phyloP scores from a whole-genome alignment of 345 rosid species.

The Combretum micranthum region DNA sequence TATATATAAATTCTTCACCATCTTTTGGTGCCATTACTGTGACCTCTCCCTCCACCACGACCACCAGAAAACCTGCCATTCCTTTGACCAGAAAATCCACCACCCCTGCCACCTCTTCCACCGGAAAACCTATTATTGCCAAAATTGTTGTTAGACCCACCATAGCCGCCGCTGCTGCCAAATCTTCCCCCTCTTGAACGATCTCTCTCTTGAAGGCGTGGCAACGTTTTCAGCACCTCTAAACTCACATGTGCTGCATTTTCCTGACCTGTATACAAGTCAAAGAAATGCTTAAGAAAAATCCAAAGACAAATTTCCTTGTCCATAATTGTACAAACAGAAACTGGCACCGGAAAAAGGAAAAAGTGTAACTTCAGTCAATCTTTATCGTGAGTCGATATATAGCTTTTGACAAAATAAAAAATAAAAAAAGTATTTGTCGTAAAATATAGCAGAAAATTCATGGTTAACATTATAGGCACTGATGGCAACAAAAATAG shows the following conservation, averaged over 20 bases:
- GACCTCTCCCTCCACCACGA: conserved; percentile 29
- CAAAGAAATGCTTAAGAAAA: background rate
- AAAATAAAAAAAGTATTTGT: too few relatives aligned
- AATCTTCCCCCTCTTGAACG: conserved; percentile 49
- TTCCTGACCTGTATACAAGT: conserved; percentile 37
- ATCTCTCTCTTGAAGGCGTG: conserved; percentile 67
- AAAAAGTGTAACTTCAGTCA: too few relatives aligned
- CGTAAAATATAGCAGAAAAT: too few relatives aligned
- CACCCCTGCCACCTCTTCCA: conserved; percentile 27
- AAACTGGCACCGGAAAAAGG: too few relatives aligned
- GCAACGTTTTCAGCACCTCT: conserved; percentile 58
- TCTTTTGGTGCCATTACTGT: conserved; percentile 12
- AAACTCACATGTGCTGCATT: conserved; percentile 62
- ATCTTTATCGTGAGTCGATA: too few relatives aligned
- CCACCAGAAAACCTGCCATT: conserved; percentile 33
- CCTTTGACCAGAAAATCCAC: conserved; percentile 25
- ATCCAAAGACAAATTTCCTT: background rate
- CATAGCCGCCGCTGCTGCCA: conserved; percentile 39
- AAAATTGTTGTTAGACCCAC: conserved; percentile 25
- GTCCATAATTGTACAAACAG: background rate
- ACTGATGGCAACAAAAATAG: background rate
- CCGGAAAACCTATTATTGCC: conserved; percentile 14
- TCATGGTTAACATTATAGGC: background rate
- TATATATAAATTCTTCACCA: conserved; percentile 19
- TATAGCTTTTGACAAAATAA: too few relatives aligned